Conservation (phyloP, 441 rosid species). For the Erysimum cheiri region DNA sequence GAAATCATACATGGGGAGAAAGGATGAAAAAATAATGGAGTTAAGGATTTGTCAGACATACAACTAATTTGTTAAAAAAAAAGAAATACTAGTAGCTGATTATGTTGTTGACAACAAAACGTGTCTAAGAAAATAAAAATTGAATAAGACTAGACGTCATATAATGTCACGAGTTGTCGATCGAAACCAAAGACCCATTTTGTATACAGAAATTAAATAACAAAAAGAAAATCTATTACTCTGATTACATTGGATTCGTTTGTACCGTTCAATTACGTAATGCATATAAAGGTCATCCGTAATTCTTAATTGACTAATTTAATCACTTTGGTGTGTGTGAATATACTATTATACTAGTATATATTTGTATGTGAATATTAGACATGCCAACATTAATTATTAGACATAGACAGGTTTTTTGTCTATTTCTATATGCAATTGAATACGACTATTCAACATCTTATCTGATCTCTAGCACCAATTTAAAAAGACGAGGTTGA, state of each 20-base stretch:
- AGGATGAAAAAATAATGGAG: not conserved
- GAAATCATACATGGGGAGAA: not conserved
- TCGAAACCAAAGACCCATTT: not conserved
- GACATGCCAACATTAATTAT: not conserved
- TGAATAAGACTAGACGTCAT: conserved; percentile 6
- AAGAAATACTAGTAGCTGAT: too few relatives aligned
- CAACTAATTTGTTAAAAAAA: not conserved
- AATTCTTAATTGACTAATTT: not conserved
- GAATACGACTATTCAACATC: conserved; percentile 38
- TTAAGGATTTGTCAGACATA: not conserved
- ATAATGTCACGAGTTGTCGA: not conserved
- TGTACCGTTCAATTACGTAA: not conserved
- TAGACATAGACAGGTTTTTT: not conserved
- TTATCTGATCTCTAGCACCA: conserved; percentile 19
- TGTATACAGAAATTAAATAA: not conserved
- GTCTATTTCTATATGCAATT: not conserved
- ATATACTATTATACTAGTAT: too few relatives aligned
- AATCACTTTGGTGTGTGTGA: not conserved
- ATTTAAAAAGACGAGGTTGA: conserved; percentile 33
- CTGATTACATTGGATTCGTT: not conserved
- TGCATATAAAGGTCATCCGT: not conserved
- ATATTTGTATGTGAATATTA: not conserved
- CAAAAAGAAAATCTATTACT: not conserved
- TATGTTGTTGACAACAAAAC: not conserved
- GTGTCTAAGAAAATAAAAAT: not conserved